phyloP scores from a whole-genome alignment of 208 protist genomes.

The Leishmania arabica region DNA sequence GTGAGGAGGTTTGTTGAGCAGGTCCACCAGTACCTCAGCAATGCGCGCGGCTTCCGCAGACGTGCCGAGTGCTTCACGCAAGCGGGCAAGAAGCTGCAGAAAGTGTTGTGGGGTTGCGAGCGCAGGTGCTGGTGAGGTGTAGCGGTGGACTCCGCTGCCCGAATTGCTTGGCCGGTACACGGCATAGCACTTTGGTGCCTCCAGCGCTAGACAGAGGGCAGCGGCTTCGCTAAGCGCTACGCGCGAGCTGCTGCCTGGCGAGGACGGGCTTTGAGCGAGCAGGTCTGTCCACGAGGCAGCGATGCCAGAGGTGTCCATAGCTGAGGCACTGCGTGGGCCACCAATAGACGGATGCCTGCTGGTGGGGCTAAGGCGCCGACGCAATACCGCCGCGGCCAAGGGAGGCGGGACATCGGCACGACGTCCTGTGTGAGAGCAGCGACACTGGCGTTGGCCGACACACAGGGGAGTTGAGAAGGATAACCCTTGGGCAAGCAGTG shows the following conservation, averaged over 20 bases:
- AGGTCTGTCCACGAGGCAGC: constrained; percentile 19
- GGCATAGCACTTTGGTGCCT: constrained; percentile 42
- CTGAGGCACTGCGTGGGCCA: background rate
- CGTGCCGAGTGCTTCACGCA: constrained; percentile 6
- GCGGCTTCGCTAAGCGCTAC: constrained; percentile 35
- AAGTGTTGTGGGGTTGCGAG: constrained; percentile 35
- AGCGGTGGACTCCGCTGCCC: background rate
- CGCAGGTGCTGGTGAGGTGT: background rate
- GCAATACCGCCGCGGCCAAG: constrained; percentile 8
- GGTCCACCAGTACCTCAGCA: constrained; percentile 44
- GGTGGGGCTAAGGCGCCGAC: background rate
- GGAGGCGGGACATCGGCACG: constrained; percentile 18
- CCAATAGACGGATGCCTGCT: background rate
- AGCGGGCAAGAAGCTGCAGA: constrained; percentile 17
- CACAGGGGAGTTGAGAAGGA: background rate
- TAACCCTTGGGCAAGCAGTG: background rate
- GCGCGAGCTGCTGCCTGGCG: constrained; percentile 6
- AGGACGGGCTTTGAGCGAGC: constrained; percentile 3
- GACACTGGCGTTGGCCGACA: background rate
- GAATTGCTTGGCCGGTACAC: constrained; percentile 42
- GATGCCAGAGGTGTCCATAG: background rate
- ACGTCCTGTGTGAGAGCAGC: constrained; percentile 3
- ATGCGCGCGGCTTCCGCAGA: constrained; percentile 23
- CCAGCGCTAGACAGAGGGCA: constrained; percentile 29
- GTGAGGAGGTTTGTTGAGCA: constrained; percentile 59